phyloP scores from a whole-genome alignment of 129 eudicot genomes.

The Sambucus nigra region DNA sequence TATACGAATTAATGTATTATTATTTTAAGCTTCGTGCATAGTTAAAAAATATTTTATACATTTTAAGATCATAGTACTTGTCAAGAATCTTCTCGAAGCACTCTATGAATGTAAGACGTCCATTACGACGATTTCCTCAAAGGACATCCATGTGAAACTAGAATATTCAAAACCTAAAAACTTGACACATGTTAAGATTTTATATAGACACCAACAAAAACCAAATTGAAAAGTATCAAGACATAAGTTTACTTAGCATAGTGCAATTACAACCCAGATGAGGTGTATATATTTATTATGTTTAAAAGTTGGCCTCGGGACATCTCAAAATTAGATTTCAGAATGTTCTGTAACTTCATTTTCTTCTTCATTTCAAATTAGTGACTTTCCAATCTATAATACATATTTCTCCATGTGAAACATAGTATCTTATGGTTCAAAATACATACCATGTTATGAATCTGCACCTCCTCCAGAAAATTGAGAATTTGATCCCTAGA shows the following conservation, averaged over 20 bases:
- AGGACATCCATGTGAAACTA: not conserved
- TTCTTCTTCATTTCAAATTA: too few species aligned
- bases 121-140: slow-evolving; percentile 9
- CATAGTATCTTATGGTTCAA: not conserved
- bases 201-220: too few species aligned
- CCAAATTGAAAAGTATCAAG: too few species aligned
- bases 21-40: not conserved
- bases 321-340: too few species aligned
- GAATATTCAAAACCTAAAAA: not conserved
- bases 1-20: not conserved
- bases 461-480: slow-evolving; percentile 50
- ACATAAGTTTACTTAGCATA: too few species aligned
- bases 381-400: too few species aligned
- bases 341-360: too few species aligned
- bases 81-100: slow-evolving; percentile 86
- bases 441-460: slow-evolving; percentile 51
- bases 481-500: slow-evolving; percentile 82
- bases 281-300: not conserved
- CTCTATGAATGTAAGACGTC: slow-evolving; percentile 72
- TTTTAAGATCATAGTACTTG: slow-evolving; percentile 67
- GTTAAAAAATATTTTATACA: slow-evolving; percentile 10
- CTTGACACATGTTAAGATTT: not conserved
- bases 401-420: too few species aligned
- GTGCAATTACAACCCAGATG: not conserved
- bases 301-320: too few species aligned